Base-by-base conservation (phyloP, 179 eudicot species). In the Spergularia azorica region DNA sequence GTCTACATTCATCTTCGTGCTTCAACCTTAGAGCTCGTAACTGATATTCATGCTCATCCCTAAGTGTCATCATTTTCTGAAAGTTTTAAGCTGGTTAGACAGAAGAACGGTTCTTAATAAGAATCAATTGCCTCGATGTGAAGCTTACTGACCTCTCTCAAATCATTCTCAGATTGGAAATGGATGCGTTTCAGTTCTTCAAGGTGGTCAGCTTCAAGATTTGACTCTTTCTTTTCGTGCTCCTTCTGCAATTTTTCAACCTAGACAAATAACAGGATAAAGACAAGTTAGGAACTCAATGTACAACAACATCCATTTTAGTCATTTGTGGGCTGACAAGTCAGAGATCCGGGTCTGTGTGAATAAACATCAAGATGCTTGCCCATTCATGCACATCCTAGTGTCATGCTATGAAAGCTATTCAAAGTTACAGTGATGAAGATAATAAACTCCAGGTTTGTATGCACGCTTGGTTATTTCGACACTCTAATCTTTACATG, bases 1-100 rank as follows among this genome's bases (percentile, higher is more conserved):
- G 84, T 80, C 83, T 84, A 80, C 91, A 85, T 77, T 88, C 93
- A 62, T 90, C 97, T 80, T 94, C 96, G 79, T 87, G 90, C 81
- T 92, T 90, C 85, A 80, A 70, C 79, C 80, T 90, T 78, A 94
- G 77, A 76, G 96, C 97, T 84, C 82, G 85, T 74, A 94, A 52
- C 77, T 94, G 93, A 63, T 79, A 85, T 76, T 94, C 99, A 83
- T 91, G 90, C 84, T 96, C 97, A 76, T 87, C 87, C 87, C 88
- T 90, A 36, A 94, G 84, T 61, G 70, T 60, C 70, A 57, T 82
- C 71, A 80, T 89, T 87, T 87, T 91, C 99, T 96, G 83, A 72
- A 32, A 76, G 73, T 74, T 18, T 36, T n/a, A 26, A 68, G 61
- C 9, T 41, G 16, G 70, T 76, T 64, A 79, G 73, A 68, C 16